Evolutionary conservation across 345 rosid species (phyloP), one percentile per base, ranked within the genome.

Genomic region (Eucalyptus viminalis): DNA sequence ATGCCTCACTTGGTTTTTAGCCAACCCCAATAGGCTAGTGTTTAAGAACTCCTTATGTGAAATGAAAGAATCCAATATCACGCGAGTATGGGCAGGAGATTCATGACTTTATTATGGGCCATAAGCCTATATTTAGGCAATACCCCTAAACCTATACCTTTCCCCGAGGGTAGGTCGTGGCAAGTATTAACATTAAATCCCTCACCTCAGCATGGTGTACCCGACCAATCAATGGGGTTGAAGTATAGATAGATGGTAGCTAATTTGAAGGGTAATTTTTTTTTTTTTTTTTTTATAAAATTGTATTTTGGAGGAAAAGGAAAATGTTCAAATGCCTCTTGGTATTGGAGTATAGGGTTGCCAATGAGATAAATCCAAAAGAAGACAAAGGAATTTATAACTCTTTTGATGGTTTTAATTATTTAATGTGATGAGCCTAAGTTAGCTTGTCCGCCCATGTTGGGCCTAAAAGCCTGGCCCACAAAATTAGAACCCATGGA

Each of bases 71-170:
- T 17, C 3, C 1, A 49, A 49, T 49, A 3, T 49, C 3, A 7
- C 1, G 1, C 1, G 3, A 49, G 1, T 50, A 50, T 50, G 19
- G 3, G 3, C 3, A 2, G 6, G 53, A 50, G 3, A 50, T 3
- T 50, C 19, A 0, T 15, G 3, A 3, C 19, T 3, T 50, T 15
- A 50, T 1, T 2, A 50, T 50, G 19, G 8, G 8, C 8, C 8
- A 1, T 50, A 19, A 50, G 19, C 19, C 2, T 50, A 3, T 50
- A 8, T 50, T 50, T 50, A 50, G 3, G 8, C 8, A 50, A 50
- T 50, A 50, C 8, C 1, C 19, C 3, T 15, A 50, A 50, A 50
- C 3, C 53, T 50, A 50, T 2, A 15, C 1, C 3, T 0, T 50
- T 15, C 53, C 19, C 2, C 8, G 1, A 50, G 1, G 19, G 53